Evolutionary conservation across 116 monocot species (phyloP), one percentile per base, ranked within the genome.

Genomic region (Trichopus zeylanicus): DNA sequence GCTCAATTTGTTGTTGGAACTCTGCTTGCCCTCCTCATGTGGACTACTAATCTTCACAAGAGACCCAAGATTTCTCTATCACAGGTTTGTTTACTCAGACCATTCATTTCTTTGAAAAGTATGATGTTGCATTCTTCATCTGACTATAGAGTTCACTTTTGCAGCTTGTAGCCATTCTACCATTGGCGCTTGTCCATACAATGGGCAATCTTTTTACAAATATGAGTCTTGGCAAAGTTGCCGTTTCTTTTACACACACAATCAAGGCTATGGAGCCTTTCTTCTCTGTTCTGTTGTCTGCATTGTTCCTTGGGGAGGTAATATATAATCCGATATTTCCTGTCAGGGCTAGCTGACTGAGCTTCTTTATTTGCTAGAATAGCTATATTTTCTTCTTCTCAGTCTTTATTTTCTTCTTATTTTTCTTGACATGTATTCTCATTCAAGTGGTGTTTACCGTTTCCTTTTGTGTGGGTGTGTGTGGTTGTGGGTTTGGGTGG

Each of bases 241-340:
- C 91, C 25, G 91, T 91, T 7, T 97, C 91, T 51, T 91, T 91
- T 59, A 97, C 91, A 2, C 91, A 91, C 63, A 97, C 91, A 31
- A 97, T 97, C 67, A 97, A 97, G 75, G 87, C 97, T 57, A 87
- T 84, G 87, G 97, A 91, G 63, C 87, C 97, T 1, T 91, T 97
- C 52, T 90, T 97, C 82, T 81, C 97, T 2, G 97, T 86, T 75
- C 48, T 89, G 19, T 67, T 97, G 8, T 97, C 91, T 64, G 84
- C 91, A 29, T 56, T 97, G 48, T 91, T 97, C 55, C 77, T 97
- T 67, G 90, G 95, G 34, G 90, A 87, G 90, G 94, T 94, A 51
- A 67, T 54, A 51, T 55, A 19, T 0, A 15, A 23, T 46, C 6
- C 26, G 25, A 60, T 37, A 39, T 18, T n/a, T n/a, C n/a, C n/a